Evolutionary conservation across 305 asterid genomes (phyloP), one percentile per base, ranked within the genome.

Genomic region (Withania somnifera): DNA sequence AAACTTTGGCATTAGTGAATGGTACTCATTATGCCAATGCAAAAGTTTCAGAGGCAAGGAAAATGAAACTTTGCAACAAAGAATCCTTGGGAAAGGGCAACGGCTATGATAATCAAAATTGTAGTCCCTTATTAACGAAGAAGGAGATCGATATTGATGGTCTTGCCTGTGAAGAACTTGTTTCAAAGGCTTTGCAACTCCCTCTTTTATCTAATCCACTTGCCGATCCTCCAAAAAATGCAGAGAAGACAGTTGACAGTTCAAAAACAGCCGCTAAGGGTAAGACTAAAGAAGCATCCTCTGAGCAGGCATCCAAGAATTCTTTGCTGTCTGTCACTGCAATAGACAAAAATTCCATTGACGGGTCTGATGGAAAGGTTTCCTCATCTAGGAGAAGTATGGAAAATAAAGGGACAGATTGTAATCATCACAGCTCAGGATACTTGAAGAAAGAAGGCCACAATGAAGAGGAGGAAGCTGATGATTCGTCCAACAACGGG

Each of bases 171-270:
- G 99, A 92, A 71, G 97, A 91, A 81, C 95, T 91, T 80, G 91
- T 93, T 86, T 93, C 97, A 42, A 90, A 88, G 88, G 91, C 97
- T 84, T 77, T 91, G 84, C 92, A 89, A 85, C 97, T 95, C 80
- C 99, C 98, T 19, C 97, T 95, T 87, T 42, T 93, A 42, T 89
- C 90, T 24, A 83, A 87, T 82, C 86, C 93, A 56, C 87, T 34
- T 63, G 66, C 54, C 2, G 57, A 80, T 58, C 84, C 87, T 52
- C 80, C 85, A 79, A 88, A 88, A 84, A 86, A 84, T 86, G 64
- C 83, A 53, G 83, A 32, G 17, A 85, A 81, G 86, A 61, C 84
- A 60, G 67, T 80, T 69, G 40, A 63, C 79, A 77, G 58, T 87
- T 86, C 90, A 56, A 79, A 57, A 56, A 82, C 77, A 81, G 80